Percentiles rank a stretch among this genome's conserved stretches.
Evolutionary conservation across 1,139 yeast genomes (phyloP).

Genomic region (Trichomonascaceae sp.): DNA sequence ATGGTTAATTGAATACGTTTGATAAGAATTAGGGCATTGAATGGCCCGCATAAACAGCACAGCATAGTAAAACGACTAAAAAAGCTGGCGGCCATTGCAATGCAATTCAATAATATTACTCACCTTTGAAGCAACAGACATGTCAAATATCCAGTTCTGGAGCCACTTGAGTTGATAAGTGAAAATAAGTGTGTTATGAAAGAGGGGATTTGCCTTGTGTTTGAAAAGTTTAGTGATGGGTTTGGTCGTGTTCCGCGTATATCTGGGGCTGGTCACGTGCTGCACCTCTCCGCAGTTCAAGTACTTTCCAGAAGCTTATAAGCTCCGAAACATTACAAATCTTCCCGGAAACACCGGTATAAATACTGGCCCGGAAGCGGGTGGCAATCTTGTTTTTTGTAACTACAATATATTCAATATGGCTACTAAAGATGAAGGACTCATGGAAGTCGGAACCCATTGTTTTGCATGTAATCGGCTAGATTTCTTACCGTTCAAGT

Average conservation of each 20-base stretch:
- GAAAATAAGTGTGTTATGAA: neutral
- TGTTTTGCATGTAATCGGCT: slow-evolving; percentile 45
- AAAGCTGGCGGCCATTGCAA: neutral
- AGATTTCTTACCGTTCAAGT: slow-evolving; percentile 53
- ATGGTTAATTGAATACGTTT: neutral
- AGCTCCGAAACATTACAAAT: neutral
- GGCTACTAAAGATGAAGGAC: slow-evolving; percentile 28
- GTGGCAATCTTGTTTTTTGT: neutral
- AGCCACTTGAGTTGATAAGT: neutral
- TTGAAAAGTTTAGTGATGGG: slow-evolving; percentile 5
- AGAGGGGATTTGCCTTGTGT: slow-evolving; percentile 2
- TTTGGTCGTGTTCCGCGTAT: neutral
- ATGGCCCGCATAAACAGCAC: neutral
- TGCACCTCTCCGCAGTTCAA: neutral
- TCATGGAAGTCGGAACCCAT: slow-evolving; percentile 51
- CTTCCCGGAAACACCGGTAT: neutral
- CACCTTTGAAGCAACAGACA: slow-evolving; percentile 30
- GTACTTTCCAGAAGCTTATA: neutral
- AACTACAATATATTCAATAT: neutral
- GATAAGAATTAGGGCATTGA: neutral
- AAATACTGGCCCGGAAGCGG: neutral
- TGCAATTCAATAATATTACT: slow-evolving; percentile 7
- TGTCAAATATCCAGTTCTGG: slow-evolving; percentile 7
- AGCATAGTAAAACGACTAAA: neutral
- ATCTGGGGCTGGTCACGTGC: neutral